Base-by-base conservation (phyloP, 192 early-diverging fungal species). In the Linnemannia elongata region DNA sequence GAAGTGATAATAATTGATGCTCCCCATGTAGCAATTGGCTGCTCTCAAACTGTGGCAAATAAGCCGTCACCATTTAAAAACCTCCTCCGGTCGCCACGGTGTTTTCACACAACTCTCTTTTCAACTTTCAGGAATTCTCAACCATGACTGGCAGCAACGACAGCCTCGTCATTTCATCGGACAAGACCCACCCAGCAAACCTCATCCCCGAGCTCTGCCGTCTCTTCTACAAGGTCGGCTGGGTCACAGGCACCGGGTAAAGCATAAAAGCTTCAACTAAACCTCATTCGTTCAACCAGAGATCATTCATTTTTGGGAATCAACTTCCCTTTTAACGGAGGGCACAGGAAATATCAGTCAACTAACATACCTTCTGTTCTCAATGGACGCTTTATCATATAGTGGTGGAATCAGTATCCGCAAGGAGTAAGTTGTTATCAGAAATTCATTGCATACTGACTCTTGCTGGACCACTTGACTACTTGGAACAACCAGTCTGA, bases 191-290 rank as follows among this genome's bases (percentile, higher is more conserved):
- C 75, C 95, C 95, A 22, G 85, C 93, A n/a, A 95, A 97, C 90
- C 90, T 99, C 81, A 98, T 99, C 74, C 97, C 98, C 38, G 96
- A 97, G 82, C 94, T 99, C 24, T 98, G 98, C 85, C 88, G 91
- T 71, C 91, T 94, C 74, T 98, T 99, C 88, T 99, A 98, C 91
- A 87, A 89, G 39, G 91, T 95, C 20, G 98, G 98, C 30, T 99
- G 97, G 97, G 96, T 98, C 52, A 99, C 97, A 3, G 98, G 98
- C 30, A 98, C 98, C 0, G 98, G 98, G 93, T 93, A 89, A 74
- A 39, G 38, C 38, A 88, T 72, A 13, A 24, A 30, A 5, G 27
- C 42, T 33, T 33, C 30, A 66, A 30, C 33, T 27, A 13, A 13
- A 30, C 18, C n/a, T 4, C 20, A 6, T 24, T 27, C 55, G 4